A percentile compares a stretch with the other conserved stretches of the same genome.
Conservation (phyloP, 306 rosid genomes). For the Hippophae gyantsensis region DNA sequence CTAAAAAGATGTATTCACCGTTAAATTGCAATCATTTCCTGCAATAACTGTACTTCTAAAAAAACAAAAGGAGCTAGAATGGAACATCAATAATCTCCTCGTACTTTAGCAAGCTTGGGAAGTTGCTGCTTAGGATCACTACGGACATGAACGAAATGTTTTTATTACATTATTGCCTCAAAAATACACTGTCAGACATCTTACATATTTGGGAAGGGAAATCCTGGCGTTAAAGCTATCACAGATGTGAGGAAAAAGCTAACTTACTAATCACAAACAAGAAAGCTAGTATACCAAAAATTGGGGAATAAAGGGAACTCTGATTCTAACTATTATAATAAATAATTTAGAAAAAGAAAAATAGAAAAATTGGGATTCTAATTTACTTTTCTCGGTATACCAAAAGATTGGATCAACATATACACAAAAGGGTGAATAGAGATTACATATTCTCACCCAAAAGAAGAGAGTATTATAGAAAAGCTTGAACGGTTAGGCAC, state of each 20-base stretch:
- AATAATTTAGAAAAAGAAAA: no score
- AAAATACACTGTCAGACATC: constrained; percentile 38
- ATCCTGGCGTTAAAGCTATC: constrained; percentile 31
- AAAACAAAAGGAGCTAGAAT: rapidly evolving
- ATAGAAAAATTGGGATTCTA: constrained; percentile 18
- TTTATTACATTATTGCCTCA: constrained; percentile 30
- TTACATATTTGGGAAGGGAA: constrained; percentile 14
- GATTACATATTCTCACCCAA: constrained; percentile 40
- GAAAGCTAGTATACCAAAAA: constrained; percentile 52
- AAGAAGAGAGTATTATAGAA: constrained; percentile 27
- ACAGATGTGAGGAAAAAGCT: constrained; percentile 31
- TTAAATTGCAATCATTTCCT: no score
- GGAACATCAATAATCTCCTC: no score
- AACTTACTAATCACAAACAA: constrained; percentile 23
- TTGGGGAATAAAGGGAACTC: constrained; percentile 25
- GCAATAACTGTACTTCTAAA: no score
- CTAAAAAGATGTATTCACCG: no score
- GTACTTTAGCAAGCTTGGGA: no score
- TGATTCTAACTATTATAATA: no score
- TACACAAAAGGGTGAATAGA: constrained; percentile 41
- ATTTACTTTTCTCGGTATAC: constrained; percentile 33
- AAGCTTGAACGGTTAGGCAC: constrained; percentile 13
- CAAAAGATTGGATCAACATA: constrained; percentile 30
- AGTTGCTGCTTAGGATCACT: not conserved
- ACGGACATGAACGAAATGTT: constrained; percentile 12